Conservation (phyloP, 108 stramenopile species). For the Nitzschia palea region DNA sequence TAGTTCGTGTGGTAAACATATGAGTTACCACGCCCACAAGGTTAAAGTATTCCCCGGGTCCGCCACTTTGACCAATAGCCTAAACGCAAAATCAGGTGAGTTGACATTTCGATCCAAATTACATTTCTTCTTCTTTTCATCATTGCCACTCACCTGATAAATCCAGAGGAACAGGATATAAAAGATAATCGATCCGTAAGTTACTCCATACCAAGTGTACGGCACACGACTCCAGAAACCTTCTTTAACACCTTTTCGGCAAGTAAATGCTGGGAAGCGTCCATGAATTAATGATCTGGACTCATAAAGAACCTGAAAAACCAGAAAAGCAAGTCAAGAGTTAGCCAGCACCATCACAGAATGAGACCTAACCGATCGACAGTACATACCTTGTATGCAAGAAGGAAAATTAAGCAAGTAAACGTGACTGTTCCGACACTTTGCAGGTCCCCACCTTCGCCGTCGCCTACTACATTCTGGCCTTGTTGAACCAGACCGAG, state of each 20-base stretch:
- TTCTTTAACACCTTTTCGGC: conserved; percentile 51
- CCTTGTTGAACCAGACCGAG: conserved; percentile 59
- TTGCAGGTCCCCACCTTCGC: conserved; percentile 75
- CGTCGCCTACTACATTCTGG: conserved; percentile 64
- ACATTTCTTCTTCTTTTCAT: too few relatives aligned
- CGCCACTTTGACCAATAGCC: conserved; percentile 36
- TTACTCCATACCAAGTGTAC: conserved; percentile 74
- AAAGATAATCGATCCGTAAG: conserved; percentile 62
- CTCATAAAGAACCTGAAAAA: conserved; percentile 68
- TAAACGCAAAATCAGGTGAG: background rate
- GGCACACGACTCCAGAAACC: conserved; percentile 65
- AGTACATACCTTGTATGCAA: conserved; percentile 66
- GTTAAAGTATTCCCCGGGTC: conserved; percentile 49
- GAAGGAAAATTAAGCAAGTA: conserved; percentile 57
- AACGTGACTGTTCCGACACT: conserved; percentile 77
- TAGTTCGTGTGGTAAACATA: conserved; percentile 56
- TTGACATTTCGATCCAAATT: conserved; percentile 13
- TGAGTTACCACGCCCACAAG: conserved; percentile 62
- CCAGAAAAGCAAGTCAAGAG: background rate
- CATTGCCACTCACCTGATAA: conserved; percentile 48
- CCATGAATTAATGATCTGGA: conserved; percentile 74
- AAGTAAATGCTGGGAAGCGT: conserved; percentile 63
- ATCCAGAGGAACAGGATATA: conserved; percentile 61
- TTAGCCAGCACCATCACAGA: too few relatives aligned
- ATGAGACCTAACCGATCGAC: too few relatives aligned